phyloP scores from a whole-genome alignment of 2,329 filamentous ascomycete genomes.

The Epichloe typhina region DNA sequence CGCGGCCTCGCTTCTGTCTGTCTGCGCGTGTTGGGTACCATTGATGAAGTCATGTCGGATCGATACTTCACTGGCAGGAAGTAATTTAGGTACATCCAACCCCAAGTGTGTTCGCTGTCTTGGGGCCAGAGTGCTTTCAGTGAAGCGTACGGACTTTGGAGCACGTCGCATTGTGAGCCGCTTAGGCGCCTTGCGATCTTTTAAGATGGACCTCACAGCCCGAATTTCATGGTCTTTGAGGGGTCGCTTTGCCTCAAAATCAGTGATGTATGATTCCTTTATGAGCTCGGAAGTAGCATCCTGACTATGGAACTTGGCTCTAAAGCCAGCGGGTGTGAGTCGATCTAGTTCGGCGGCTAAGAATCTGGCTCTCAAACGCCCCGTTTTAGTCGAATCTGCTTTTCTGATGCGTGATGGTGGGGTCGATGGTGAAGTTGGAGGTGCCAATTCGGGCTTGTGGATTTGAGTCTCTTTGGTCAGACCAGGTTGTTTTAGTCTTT shows the following conservation, averaged over 20 bases:
- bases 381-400: slow-evolving; percentile 5
- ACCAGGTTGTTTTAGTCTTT: neutral
- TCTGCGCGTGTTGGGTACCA: neutral
- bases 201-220: slow-evolving; percentile 17
- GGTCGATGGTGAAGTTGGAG: neutral
- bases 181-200: slow-evolving; percentile 15
- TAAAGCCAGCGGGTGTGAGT: slow-evolving; percentile 10
- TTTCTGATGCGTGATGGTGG: slow-evolving; percentile 2
- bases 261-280: slow-evolving; percentile 9
- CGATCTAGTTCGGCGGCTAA: slow-evolving; percentile 6
- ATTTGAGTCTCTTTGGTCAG: neutral
- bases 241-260: slow-evolving; percentile 12
- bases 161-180: slow-evolving; percentile 12
- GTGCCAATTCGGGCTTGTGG: neutral
- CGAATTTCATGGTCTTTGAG: slow-evolving; percentile 9
- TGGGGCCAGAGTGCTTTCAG: slow-evolving; percentile 14
- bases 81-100: slow-evolving; percentile 12
- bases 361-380: slow-evolving; percentile 5
- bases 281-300: slow-evolving; percentile 11
- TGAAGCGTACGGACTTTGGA: slow-evolving; percentile 19
- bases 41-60: neutral
- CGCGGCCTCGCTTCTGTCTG: neutral
- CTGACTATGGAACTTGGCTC: slow-evolving; percentile 9
- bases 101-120: slow-evolving; percentile 15
- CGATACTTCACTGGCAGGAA: slow-evolving; percentile 1